Base-by-base conservation (phyloP, 805 yeast genomes). In the Ogataea corticis region DNA sequence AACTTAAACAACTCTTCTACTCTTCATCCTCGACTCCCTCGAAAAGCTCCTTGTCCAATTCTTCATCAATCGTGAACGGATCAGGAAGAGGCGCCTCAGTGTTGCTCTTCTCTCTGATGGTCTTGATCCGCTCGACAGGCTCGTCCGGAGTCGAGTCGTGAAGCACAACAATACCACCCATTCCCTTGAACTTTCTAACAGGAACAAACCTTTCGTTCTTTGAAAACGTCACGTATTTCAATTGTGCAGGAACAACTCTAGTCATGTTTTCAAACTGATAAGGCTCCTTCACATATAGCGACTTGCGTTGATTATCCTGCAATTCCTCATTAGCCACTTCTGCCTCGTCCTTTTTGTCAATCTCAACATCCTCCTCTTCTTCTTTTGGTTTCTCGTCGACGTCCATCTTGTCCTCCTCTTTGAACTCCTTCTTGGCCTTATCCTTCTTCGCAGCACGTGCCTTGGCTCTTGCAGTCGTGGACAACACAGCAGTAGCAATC, bases 381-480 rank as follows among this genome's bases (percentile, higher is more conserved):
- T 43, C 41, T 15, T 50, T 51, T 10, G 44, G 51, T 44, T 40
- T 33, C 40, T 52, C 63, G 29, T 63, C 68, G n/a, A 55, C 49
- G 13, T 67, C 73, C 54, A 61, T 63, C 62, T 73, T 75, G 25
- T 73, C 81, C 23, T 51, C 55, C 45, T 73, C 71, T 36, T 50
- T 48, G 17, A 41, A 48, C 33, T 79, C 78, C 38, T 51, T 52
- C 46, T 62, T 79, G 10, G 56, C 70, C 57, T 76, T 77, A 57
- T 74, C 71, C 60, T 76, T 76, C 54, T 73, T 72, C 35, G 76
- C 76, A 19, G 96, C 96, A 65, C 97, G 83, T 28, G 92, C 94
- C 66, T 87, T 88, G n/a, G 97, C 97, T 65, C 83, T 85, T 14
- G 83, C 88, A 2, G 99, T 92, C 0, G 97, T 92, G 2, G 97